A percentile compares a stretch with the other conserved stretches of the same genome.
Conservation (phyloP, 192 early-diverging fungal species). For the Kickxella alabastrina region DNA sequence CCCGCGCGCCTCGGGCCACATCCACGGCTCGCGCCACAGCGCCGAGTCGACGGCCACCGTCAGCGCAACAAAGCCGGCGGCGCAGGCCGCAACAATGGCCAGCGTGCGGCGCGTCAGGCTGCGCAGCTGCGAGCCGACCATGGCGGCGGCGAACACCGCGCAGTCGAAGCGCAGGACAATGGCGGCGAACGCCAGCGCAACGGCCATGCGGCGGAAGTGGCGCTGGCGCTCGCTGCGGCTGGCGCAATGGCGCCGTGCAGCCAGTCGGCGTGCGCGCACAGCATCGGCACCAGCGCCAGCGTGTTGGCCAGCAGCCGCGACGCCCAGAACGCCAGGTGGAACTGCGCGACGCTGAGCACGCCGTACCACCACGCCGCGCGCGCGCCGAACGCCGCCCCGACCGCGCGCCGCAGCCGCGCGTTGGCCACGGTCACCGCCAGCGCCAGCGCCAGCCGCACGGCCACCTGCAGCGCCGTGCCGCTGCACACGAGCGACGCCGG, state of each 20-base stretch:
- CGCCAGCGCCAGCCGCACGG: constrained; percentile 44
- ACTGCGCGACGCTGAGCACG: constrained; percentile 66
- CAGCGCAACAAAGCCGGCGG: constrained; percentile 16
- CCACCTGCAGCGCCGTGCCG: constrained; percentile 19
- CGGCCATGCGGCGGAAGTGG: constrained; percentile 18
- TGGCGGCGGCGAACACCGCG: constrained; percentile 47
- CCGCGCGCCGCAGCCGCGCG: constrained; percentile 51
- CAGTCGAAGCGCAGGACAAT: constrained; percentile 62
- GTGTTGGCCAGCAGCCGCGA: constrained; percentile 85
- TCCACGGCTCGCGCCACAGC: constrained; percentile 55
- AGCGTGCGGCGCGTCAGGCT: constrained; percentile 21
- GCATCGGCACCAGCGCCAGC: constrained; percentile 70
- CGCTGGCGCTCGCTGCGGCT: not conserved
- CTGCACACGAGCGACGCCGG: constrained; percentile 19
- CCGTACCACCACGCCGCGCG: constrained; percentile 33
- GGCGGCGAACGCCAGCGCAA: constrained; percentile 36
- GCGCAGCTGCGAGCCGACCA: constrained; percentile 32
- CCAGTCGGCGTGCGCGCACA: constrained; percentile 51
- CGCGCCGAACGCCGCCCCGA: constrained; percentile 58
- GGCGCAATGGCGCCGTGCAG: constrained; percentile 20
- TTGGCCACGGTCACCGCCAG: constrained; percentile 56
- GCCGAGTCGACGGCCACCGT: constrained; percentile 59
- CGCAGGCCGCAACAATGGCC: not conserved
- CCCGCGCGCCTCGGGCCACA: constrained; percentile 65
- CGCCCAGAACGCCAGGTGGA: constrained; percentile 88